These are phyloP conservation scores for Exophiala sideris DNA, from an alignment of 2,329 filamentous ascomycete genomes.

Conservation along the genomic window DNA sequence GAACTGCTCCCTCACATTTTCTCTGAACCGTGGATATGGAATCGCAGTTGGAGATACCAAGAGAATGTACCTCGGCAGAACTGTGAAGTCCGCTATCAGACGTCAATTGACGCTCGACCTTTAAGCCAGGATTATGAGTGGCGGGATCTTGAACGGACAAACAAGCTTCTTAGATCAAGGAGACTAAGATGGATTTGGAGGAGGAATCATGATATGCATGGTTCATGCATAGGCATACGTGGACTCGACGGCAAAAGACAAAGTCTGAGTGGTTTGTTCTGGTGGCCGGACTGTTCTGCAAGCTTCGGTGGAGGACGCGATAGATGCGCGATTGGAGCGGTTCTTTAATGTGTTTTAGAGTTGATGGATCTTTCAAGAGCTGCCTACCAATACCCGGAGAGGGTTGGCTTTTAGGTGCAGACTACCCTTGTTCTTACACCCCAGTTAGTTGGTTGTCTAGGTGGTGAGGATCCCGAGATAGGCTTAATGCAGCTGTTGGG, in stretches of 20 bases:
- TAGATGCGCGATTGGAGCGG: conserved; percentile 16
- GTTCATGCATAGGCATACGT: not conserved
- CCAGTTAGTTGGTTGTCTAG: not conserved
- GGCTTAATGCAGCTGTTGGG: not conserved
- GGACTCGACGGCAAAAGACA: not conserved
- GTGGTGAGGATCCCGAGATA: not conserved
- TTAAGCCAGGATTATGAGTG: not conserved
- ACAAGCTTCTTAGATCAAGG: too few species aligned
- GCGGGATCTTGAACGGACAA: not conserved
- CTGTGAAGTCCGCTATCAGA: too few species aligned
- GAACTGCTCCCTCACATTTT: not conserved
- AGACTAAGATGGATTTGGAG: not conserved
- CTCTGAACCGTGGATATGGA: not conserved
- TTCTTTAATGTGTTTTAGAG: conserved; percentile 26
- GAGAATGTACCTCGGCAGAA: not conserved
- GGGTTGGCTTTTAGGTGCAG: not conserved
- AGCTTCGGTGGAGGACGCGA: conserved; percentile 18
- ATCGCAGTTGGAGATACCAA: conserved; percentile 1
- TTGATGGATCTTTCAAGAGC: not conserved
- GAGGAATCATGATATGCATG: not conserved
- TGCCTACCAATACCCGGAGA: conserved; percentile 7
- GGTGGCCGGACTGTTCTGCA: not conserved
- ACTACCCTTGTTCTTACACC: not conserved
- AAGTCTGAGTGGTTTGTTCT: not conserved
- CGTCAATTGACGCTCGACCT: not conserved